phyloP scores from a whole-genome alignment of 306 rosid genomes.

The Leucaena leucocephala region DNA sequence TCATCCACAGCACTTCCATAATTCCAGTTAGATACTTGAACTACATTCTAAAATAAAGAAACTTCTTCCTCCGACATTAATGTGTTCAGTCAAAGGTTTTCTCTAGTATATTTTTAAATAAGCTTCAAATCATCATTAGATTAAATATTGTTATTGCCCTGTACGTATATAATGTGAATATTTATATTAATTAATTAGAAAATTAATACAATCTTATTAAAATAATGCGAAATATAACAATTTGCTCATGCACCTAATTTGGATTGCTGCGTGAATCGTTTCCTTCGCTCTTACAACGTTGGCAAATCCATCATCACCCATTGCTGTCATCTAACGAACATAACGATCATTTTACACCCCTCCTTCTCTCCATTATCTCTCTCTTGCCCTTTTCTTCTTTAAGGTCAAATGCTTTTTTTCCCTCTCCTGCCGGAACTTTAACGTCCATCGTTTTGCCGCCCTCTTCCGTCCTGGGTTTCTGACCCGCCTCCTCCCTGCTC shows the following conservation, averaged over 20 bases:
- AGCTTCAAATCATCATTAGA: neutral
- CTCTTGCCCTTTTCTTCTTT: slow-evolving; percentile 26
- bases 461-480: slow-evolving; percentile 34
- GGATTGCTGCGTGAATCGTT: slow-evolving; percentile 33
- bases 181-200: neutral
- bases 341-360: slow-evolving; percentile 5
- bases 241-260: neutral
- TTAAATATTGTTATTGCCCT: neutral
- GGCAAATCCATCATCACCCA: slow-evolving; percentile 35
- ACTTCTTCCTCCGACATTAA: neutral
- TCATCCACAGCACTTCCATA: neutral
- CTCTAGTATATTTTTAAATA: neutral
- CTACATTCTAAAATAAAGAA: neutral
- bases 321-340: slow-evolving; percentile 47
- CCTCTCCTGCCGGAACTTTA: slow-evolving; percentile 45
- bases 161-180: too few relatives aligned
- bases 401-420: slow-evolving; percentile 22
- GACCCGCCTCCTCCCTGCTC: slow-evolving; percentile 30
- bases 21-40: neutral
- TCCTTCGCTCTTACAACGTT: slow-evolving; percentile 36
- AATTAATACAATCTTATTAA: neutral
- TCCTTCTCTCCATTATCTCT: neutral
- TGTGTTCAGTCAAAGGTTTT: neutral
- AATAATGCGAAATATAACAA: neutral
- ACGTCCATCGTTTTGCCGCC: neutral